phyloP scores from a whole-genome alignment of 441 rosid genomes.

The Pelargonium myrrhifolium region DNA sequence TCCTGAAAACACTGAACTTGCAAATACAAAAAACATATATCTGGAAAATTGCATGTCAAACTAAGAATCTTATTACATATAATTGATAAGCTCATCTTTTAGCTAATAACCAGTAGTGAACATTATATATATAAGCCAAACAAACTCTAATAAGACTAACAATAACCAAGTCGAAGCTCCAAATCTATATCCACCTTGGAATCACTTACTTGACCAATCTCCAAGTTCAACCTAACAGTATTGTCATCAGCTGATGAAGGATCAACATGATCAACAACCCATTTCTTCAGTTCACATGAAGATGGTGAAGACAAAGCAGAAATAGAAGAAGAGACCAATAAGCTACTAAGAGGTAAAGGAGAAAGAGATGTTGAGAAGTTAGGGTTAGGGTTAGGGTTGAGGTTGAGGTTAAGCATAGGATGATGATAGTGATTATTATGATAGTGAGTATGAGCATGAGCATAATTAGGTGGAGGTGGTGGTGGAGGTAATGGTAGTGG shows the following conservation, averaged over 20 bases:
- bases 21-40: too few relatives aligned
- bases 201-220: conserved; percentile 49
- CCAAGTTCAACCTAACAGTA: conserved; percentile 57
- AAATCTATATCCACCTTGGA: conserved; percentile 67
- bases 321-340: conserved; percentile 24
- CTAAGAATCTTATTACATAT: too few relatives aligned
- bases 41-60: too few relatives aligned
- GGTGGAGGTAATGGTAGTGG: conserved; percentile 25
- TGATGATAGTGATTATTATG: conserved; percentile 40
- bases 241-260: conserved; percentile 41
- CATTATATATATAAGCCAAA: too few relatives aligned
- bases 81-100: too few relatives aligned
- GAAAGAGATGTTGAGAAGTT: conserved; percentile 35
- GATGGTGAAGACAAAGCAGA: conserved; percentile 39
- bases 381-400: conserved; percentile 54
- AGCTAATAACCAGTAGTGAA: too few relatives aligned
- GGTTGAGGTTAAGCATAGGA: conserved; percentile 46
- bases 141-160: neutral
- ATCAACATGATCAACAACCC: conserved; percentile 44
- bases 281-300: conserved; percentile 25
- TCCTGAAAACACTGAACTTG: too few relatives aligned
- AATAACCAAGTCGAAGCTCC: conserved; percentile 38
- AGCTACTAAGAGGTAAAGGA: conserved; percentile 25
- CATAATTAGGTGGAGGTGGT: conserved; percentile 19
- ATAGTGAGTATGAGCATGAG: conserved; percentile 21